Base-by-base conservation (phyloP, 1,284 basidiomycete genomes). In the Boletus holoroseus region DNA sequence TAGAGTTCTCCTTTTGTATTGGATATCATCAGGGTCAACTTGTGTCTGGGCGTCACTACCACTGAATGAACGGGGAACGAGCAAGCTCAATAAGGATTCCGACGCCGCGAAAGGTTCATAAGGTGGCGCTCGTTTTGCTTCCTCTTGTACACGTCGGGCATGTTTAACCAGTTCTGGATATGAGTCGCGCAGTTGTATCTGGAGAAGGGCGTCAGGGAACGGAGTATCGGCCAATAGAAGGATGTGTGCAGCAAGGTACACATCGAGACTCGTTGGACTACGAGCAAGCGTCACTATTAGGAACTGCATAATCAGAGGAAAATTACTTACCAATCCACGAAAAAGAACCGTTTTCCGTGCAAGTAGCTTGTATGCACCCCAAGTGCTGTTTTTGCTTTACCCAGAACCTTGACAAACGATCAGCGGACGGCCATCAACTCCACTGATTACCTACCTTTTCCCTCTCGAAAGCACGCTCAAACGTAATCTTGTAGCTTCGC, bases 181-280 rank as follows among this genome's bases (percentile, higher is more conserved):
- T 3, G 76, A 75, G 7, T 76, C 73, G 1, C 61, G 62, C 8
- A 88, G 62, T 5, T 86, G 71, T 44, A 72, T 68, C 57, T 76
- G 73, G 8, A 90, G 59, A 11, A 81, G 62, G 5, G 78, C 68
- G 55, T 88, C 82, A 2, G 85, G 81, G 50, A 82, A 82, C 27
- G 78, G 75, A 8, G 83, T 76, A 35, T 75, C 66, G 11, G 75
- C 59, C 6, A 90, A 66, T 18, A 88, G 71, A 31, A 87, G 72
- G 28, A 83, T 72, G 57, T 88, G 82, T 9, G 86, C 76, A 16
- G 87, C 83, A 24, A 89, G 68, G 27, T 80, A 62, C 20, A 84
- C 65, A 54, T 90, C 88, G 6, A 88, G 63, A 6, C 76, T 73
- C 0, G 82, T 78, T 26, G 76, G 75, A 40, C 85, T 88, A 31